Evolutionary conservation across 805 yeast species (phyloP).

Genomic region (Hanseniaspora valbyensis): DNA sequence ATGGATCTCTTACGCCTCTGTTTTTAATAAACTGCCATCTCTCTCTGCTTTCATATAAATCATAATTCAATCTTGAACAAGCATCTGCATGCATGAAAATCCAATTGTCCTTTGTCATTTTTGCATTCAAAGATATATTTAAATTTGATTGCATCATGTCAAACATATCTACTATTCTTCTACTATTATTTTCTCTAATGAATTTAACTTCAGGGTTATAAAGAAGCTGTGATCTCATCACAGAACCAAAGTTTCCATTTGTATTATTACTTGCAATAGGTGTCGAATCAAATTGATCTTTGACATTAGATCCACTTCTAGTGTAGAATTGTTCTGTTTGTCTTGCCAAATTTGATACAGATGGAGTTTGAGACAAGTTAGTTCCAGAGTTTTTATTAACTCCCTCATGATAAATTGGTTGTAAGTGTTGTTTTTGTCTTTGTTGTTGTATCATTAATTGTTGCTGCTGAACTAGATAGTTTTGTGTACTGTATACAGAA

Average conservation of each 20-base stretch:
- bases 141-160: conserved; percentile 26
- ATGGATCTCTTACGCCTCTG: conserved; percentile 64
- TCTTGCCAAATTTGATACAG: background rate
- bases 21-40: conserved; percentile 35
- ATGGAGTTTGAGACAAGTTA: background rate
- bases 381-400: background rate
- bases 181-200: conserved; percentile 24
- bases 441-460: too few species aligned
- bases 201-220: background rate
- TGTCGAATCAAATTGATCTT: background rate
- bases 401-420: background rate
- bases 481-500: background rate
- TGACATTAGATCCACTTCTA: background rate
- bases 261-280: background rate
- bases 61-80: conserved; percentile 58
- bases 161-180: conserved; percentile 32
- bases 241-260: background rate
- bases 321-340: background rate
- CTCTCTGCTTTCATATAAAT: conserved; percentile 46
- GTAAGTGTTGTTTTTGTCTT: background rate
- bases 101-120: conserved; percentile 63
- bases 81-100: conserved; percentile 74
- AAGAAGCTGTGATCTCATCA: background rate
- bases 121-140: conserved; percentile 18
- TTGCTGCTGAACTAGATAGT: background rate